Base-by-base conservation (phyloP, 768 basidiomycete species). In the Psilocybe tampanensis region DNA sequence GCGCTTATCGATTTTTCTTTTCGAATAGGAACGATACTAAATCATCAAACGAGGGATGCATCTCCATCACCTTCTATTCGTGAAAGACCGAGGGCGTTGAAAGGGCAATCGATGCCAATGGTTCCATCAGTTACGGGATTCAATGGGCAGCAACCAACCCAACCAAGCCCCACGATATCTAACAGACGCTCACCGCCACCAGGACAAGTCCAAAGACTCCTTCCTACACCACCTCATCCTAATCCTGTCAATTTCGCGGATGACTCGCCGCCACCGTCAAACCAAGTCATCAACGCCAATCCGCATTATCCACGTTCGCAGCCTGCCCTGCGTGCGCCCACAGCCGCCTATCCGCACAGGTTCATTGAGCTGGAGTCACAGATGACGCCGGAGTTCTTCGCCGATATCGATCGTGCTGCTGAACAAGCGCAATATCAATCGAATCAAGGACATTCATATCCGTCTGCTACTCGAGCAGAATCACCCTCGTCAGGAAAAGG, bases 381-480 rank as follows among this genome's bases (percentile, higher is more conserved):
- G 48, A 81, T 90, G 78, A 88, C 88, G 0, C 82, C 84, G 33
- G 85, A 89, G 60, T 76, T 89, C 24, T 74, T 89, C 70, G 85
- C 84, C 29, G 86, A 89, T 60, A 86, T 89, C 59, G 89, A 90
- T 65, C 80, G 83, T 42, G 85, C 84, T n/a, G 86, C 84, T 21
- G 85, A 89, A 69, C 71, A 85, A 65, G 70, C 79, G 9, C 81
- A 83, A 65, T 75, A 74, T 36, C 78, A 80, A 60, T 72, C 71
- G n/a, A 72, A 51, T 26, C 66, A 67, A 36, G 62, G 74, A 44
- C 67, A 67, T 59, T 61, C 69, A 1, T 77, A 75, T 65, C 56
- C 70, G 19, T 44, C 63, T 18, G 58, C 64, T 54, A 53, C 67
- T 18, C 71, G 66, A 24, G 67, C 63, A 19, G 74, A 72, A 33